phyloP scores from a whole-genome alignment of 2,329 filamentous ascomycete genomes.

The Coleophoma eucalyptorum region DNA sequence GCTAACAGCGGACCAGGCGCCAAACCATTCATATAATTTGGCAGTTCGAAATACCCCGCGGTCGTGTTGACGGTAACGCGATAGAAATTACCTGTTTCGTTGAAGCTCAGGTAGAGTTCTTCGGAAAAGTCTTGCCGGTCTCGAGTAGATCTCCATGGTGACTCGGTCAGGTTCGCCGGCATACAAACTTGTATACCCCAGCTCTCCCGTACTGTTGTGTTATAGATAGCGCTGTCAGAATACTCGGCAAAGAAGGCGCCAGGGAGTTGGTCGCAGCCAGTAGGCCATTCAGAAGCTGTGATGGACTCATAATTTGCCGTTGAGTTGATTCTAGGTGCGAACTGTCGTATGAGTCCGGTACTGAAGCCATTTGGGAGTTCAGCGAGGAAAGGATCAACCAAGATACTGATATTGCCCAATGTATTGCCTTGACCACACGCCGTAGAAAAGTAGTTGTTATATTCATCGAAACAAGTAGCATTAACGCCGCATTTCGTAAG shows the following conservation, averaged over 20 bases:
- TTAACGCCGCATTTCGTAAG: neutral
- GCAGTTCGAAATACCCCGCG: too few relatives aligned
- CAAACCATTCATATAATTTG: too few relatives aligned
- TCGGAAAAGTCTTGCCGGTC: conserved; percentile 27
- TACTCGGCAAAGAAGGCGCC: conserved; percentile 18
- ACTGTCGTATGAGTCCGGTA: conserved; percentile 26
- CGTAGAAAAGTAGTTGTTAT: neutral
- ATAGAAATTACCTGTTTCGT: too few relatives aligned
- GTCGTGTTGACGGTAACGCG: too few relatives aligned
- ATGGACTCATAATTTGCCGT: conserved; percentile 16
- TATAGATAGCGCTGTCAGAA: conserved; percentile 11
- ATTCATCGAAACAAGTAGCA: too few relatives aligned
- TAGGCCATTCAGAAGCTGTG: conserved; percentile 12
- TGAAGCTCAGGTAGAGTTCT: conserved; percentile 25
- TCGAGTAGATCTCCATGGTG: conserved; percentile 23
- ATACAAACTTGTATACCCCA: conserved; percentile 25
- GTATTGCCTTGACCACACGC: neutral
- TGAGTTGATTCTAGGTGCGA: conserved; percentile 25
- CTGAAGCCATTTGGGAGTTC: conserved; percentile 17
- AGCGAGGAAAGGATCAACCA: conserved; percentile 21
- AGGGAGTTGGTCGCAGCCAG: conserved; percentile 13
- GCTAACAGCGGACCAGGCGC: too few relatives aligned
- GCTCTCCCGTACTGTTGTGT: neutral
- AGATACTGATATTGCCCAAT: neutral
- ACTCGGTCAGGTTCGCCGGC: conserved; percentile 15